phyloP scores from a whole-genome alignment of 2,329 filamentous ascomycete species.

The Fusarium sp. region DNA sequence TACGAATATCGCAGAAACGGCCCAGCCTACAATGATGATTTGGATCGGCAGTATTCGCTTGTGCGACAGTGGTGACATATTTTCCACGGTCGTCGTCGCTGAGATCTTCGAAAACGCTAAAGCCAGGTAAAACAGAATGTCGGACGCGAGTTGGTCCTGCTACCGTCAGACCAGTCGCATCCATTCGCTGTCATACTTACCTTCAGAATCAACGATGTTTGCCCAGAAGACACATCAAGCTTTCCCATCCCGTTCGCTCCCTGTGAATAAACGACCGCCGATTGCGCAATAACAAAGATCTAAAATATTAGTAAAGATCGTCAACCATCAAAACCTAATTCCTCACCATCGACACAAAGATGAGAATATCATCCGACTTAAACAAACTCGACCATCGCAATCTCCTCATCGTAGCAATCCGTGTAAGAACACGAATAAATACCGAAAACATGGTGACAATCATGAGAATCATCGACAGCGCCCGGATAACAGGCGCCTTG shows the following conservation, averaged over 20 bases:
- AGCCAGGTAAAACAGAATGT: neutral
- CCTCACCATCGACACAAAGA: neutral
- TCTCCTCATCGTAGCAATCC: neutral
- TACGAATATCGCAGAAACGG: neutral
- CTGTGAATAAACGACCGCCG: neutral
- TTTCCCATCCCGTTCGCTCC: slow-evolving; percentile 1
- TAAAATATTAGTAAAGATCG: neutral
- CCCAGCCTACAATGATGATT: neutral
- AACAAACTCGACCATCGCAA: neutral
- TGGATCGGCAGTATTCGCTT: neutral
- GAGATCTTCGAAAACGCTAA: neutral
- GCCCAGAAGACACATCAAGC: neutral
- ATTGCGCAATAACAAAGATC: neutral
- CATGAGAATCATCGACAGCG: slow-evolving; percentile 16
- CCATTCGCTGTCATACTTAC: neutral
- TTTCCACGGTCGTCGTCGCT: neutral
- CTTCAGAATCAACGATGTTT: neutral
- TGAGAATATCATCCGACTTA: neutral
- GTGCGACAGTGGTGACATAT: slow-evolving; percentile 2
- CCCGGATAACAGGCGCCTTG: slow-evolving; percentile 8
- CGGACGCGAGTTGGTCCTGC: slow-evolving; percentile 3
- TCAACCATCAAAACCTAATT: neutral
- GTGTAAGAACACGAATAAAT: neutral
- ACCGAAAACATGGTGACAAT: neutral
- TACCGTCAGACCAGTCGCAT: neutral